Conservation (phyloP, 1,284 basidiomycete genomes). For the Boletus mariae region DNA sequence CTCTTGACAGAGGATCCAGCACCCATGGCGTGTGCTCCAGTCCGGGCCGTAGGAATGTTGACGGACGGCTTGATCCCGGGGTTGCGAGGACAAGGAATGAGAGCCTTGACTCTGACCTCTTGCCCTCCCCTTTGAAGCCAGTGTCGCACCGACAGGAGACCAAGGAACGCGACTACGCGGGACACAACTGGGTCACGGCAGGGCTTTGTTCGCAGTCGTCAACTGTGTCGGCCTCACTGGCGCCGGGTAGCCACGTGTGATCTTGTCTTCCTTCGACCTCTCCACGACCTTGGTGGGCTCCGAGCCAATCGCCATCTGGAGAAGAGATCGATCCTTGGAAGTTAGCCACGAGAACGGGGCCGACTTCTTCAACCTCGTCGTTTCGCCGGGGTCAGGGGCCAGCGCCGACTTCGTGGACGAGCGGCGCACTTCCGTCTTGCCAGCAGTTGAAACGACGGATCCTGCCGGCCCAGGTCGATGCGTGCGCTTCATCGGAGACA, state of each 20-base stretch:
- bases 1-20: not conserved
- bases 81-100: not conserved
- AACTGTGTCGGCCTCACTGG: no score
- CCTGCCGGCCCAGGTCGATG: not conserved
- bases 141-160: not conserved
- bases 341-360: no score
- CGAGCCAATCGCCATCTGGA: not conserved
- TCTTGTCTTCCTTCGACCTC: not conserved
- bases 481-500: not conserved
- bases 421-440: not conserved
- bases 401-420: not conserved
- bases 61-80: not conserved
- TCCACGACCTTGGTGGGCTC: not conserved
- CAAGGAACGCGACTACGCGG: not conserved
- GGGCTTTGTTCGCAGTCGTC: not conserved
- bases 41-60: not conserved
- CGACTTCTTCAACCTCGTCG: not conserved
- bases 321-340: no score
- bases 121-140: not conserved
- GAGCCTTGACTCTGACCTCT: not conserved
- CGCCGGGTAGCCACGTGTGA: no score
- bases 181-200: constrained; percentile 4
- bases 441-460: not conserved
- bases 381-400: not conserved
- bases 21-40: no score